Evolutionary conservation across 2,329 filamentous ascomycete genomes (phyloP).

Genomic region (Apiospora phragmitis): DNA sequence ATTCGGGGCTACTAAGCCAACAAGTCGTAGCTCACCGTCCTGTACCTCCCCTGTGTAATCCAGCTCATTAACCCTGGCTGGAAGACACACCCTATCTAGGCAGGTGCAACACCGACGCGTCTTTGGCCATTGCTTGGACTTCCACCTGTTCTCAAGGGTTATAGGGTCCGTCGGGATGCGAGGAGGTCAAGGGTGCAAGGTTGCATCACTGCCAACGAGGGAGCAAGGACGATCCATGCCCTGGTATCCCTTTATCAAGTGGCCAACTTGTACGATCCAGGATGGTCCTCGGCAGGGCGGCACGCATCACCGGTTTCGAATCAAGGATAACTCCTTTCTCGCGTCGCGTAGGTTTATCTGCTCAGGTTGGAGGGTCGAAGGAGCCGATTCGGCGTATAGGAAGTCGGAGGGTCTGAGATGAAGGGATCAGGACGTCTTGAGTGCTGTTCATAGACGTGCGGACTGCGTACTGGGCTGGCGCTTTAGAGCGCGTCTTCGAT

Average conservation of each 20-base stretch:
- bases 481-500: neutral
- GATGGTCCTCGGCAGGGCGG: neutral
- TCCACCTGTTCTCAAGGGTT: neutral
- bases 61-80: neutral
- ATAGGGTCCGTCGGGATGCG: neutral
- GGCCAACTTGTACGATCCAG: neutral
- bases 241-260: neutral
- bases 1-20: neutral
- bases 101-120: neutral
- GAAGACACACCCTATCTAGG: neutral
- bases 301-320: neutral
- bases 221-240: neutral
- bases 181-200: neutral
- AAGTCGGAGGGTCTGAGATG: neutral
- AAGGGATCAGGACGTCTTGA: neutral
- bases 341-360: neutral
- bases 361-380: neutral
- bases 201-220: neutral
- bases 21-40: neutral
- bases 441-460: neutral
- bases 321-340: neutral
- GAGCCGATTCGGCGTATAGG: neutral
- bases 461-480: neutral
- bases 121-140: neutral
- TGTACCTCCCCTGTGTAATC: neutral